Evolutionary conservation across 2,329 filamentous ascomycete species (phyloP).

Genomic region (Cyclaneusma minus): DNA sequence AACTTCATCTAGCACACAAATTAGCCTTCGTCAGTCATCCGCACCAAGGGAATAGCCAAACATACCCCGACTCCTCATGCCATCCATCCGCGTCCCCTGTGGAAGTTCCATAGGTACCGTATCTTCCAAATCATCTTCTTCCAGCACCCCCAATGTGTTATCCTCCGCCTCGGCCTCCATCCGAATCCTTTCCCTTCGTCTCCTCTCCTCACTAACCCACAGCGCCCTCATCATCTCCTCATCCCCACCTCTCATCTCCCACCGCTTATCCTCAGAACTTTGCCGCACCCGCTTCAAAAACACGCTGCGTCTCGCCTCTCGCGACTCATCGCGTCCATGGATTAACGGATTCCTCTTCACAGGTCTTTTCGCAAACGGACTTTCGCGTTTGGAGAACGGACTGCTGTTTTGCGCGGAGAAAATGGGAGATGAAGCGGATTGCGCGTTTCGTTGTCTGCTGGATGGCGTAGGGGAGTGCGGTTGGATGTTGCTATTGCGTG

Average conservation of each 20-base stretch:
- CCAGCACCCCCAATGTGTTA: conserved; percentile 5
- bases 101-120: too few relatives aligned
- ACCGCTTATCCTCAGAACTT: conserved; percentile 41
- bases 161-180: conserved; percentile 14
- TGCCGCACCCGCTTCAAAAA: conserved; percentile 55
- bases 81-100: too few relatives aligned
- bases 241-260: conserved; percentile 46
- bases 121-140: conserved; percentile 8
- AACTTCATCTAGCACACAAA: conserved; percentile 14
- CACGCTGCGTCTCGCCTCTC: conserved; percentile 47
- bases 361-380: conserved; percentile 36
- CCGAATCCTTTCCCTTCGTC: conserved; percentile 15
- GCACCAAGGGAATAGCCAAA: background rate
- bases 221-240: conserved; percentile 30
- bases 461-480: conserved; percentile 1
- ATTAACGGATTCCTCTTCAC: conserved; percentile 48
- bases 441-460: conserved; percentile 2
- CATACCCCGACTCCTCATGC: too few relatives aligned
- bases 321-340: conserved; percentile 42
- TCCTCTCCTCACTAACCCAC: conserved; percentile 22
- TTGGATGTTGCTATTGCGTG: conserved; percentile 23
- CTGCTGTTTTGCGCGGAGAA: conserved; percentile 8
- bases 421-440: conserved; percentile 2
- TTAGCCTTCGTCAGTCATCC: background rate
- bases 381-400: conserved; percentile 8